Base-by-base conservation (phyloP, 306 rosid species). In the Inga leiocalycina region DNA sequence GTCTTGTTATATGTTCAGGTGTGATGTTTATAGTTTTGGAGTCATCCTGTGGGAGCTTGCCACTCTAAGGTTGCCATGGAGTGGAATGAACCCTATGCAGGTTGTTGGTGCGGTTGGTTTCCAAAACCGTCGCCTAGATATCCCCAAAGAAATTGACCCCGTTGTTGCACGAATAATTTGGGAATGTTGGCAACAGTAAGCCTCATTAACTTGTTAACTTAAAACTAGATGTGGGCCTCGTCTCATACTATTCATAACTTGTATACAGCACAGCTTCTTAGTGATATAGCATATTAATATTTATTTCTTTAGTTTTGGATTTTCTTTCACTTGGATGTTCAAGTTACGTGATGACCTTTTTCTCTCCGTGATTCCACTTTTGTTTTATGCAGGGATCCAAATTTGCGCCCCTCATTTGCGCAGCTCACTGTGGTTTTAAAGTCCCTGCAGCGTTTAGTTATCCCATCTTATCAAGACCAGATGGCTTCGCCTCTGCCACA, bases 61-160 rank as follows among this genome's bases (percentile, higher is more conserved):
- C 78, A 92, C 96, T 51, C 76, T 92, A 27, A 90, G 86, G 79
- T 78, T 86, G 88, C 96, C 96, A 48, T 92, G 96, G 96, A 88
- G 84, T 27, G 96, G 93, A 71, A 92, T 92, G 96, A 92, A 92
- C 78, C 96, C 96, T 6, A 92, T 92, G 96, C 96, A 92, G 82
- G 96, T 92, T 57, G 96, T 92, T 22, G 96, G 96, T 48, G 96
- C 93, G 39, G 96, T 92, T 35, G 96, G 96, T 59, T 92, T 92
- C 83, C 96, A 90, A 87, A 86, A 87, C 79, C 96, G 91, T 34
- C 91, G 92, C 67, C 93, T 90, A 16, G 96, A 92, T 41, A 92
- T 92, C 66, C 92, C 96, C 10, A 90, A 87, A 80, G 96, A 92
- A 76, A 84, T 92, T 49, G 93, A 92, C 85, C 93, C 96, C 43